Percentiles rank a stretch among this genome's conserved stretches.
These are phyloP conservation scores for Ophiocordyceps camponoti-leonardi DNA, from an alignment of 2,329 filamentous ascomycete genomes.

Conservation along the genomic window DNA sequence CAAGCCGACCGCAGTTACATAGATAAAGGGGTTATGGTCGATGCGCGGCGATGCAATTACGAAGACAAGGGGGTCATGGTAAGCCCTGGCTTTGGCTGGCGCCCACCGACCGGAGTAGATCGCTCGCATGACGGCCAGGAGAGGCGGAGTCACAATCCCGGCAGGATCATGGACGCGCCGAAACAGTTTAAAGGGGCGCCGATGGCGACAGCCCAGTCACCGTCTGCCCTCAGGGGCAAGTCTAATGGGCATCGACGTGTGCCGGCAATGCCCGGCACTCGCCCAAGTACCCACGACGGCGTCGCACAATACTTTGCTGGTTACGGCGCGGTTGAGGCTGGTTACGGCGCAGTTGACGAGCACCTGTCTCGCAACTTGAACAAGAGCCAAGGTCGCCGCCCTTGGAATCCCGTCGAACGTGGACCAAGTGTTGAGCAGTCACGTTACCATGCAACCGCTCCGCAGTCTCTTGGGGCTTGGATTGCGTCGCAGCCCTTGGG, in stretches of 20 bases:
- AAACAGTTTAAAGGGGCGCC: background rate
- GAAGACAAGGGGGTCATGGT: slow-evolving; percentile 8
- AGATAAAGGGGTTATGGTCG: background rate
- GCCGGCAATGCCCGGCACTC: background rate
- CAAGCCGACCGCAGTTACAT: background rate
- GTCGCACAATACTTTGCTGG: background rate
- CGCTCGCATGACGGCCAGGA: background rate
- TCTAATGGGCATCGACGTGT: background rate
- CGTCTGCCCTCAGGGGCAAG: background rate
- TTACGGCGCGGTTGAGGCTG: background rate
- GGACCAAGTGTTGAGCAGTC: background rate
- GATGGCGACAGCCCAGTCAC: background rate
- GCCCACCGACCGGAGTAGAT: background rate
- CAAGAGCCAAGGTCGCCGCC: background rate
- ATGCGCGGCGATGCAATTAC: slow-evolving; percentile 1
- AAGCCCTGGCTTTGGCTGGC: slow-evolving; percentile 1
- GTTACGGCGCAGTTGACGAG: background rate
- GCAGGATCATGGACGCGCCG: background rate
- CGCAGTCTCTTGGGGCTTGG: background rate
- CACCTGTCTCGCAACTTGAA: background rate
- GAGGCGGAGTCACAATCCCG: background rate
- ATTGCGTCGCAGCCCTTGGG: background rate
- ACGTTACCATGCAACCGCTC: background rate
- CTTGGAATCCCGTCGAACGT: background rate
- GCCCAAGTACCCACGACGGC: background rate